Conservation (phyloP, 768 basidiomycete species). For the Lactifluus volemus region DNA sequence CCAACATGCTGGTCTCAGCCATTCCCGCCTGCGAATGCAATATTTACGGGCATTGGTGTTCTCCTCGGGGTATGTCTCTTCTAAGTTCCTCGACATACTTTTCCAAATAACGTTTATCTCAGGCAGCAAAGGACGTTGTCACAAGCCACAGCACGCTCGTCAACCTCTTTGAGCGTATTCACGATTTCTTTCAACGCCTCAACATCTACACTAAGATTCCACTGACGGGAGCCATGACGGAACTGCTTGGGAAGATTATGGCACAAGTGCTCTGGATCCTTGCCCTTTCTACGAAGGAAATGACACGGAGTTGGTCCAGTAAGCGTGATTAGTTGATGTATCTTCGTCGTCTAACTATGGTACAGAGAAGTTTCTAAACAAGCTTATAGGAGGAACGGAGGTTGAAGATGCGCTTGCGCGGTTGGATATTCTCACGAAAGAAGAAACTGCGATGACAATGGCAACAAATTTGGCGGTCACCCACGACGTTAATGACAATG, state of each 20-base stretch:
- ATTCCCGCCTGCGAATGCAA: background rate
- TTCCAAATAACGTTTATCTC: background rate
- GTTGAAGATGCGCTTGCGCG: background rate
- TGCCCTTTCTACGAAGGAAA: background rate
- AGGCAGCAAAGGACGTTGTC: background rate
- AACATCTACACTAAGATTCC: background rate
- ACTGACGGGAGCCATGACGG: background rate
- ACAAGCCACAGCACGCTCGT: background rate
- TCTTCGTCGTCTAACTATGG: background rate
- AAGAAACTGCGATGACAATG: background rate
- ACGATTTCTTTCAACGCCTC: constrained; percentile 1
- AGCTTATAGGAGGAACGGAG: background rate
- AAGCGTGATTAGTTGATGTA: background rate
- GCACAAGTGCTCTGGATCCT: background rate
- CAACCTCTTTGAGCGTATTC: background rate
- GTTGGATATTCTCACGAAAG: background rate
- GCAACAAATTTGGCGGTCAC: background rate
- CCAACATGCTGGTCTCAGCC: background rate
- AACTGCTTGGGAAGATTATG: background rate
- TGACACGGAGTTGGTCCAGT: background rate
- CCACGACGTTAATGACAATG: background rate
- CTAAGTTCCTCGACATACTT: background rate
- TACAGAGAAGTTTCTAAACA: background rate
- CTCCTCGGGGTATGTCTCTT: background rate
- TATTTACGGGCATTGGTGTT: background rate